Base-by-base conservation (phyloP, 352 stramenopile species). In the Phytophthora ohioensis region DNA sequence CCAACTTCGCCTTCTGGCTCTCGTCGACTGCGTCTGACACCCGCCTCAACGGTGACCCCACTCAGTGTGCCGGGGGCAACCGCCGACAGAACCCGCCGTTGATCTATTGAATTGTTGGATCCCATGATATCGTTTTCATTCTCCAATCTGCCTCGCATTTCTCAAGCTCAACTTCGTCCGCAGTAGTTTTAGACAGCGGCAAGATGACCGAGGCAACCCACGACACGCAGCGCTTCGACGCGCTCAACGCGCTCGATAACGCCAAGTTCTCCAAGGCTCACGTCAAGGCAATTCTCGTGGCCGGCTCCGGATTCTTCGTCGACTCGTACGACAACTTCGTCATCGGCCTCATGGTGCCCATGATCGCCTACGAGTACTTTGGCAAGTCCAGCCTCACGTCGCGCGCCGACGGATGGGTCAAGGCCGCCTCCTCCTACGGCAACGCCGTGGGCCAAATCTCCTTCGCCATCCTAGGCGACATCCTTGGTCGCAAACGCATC, bases 241-340 rank as follows among this genome's bases (percentile, higher is more conserved):
- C 70, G 46, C 70, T 77, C 41, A 68, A 49, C 42, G 76, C 76
- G 12, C 73, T 86, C 27, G 76, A 86, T 63, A 76, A 80, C 38
- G 73, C 79, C 70, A 79, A 84, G 73, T 84, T 86, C 66, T 81
- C 70, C 66, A 75, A 75, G 49, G 76, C 76, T 12, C 76, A 86
- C 56, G 53, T 86, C 58, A 82, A 78, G 43, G 75, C 78, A 51
- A 82, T 82, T 59, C 68, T 82, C 21, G 79, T 84, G 17, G 79
- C 73, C 39, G 76, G 76, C 45, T 86, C 78, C 38, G 78, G 78
- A 15, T 86, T 86, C 73, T 82, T 86, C 35, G 73, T 86, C 57
- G 79, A 86, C 67, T 86, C 76, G 62, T 86, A 84, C 66, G 79
- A 86, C 63, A 86, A 86, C 68, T 86, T 86, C 49, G 76, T 84